A percentile compares a stretch with the other conserved stretches of the same genome.
phyloP scores from a whole-genome alignment of 2,329 filamentous ascomycete species.

The Penicillium occitanis region DNA sequence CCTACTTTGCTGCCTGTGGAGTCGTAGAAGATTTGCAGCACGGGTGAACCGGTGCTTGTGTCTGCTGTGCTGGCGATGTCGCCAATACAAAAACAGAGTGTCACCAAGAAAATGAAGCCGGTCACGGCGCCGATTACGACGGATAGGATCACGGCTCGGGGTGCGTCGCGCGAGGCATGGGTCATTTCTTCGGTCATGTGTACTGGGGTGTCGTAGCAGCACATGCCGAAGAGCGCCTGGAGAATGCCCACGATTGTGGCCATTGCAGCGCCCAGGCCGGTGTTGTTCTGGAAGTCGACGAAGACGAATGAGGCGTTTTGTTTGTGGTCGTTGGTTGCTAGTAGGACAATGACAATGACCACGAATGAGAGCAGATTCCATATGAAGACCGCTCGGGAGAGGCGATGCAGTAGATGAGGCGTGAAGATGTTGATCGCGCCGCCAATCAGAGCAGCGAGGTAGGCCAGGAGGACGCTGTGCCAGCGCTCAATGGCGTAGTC shows the following conservation, averaged over 20 bases:
- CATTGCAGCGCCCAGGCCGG: conserved; percentile 53
- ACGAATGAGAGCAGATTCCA: conserved; percentile 58
- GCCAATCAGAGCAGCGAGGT: conserved; percentile 49
- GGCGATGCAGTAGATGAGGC: conserved; percentile 52
- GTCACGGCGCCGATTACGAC: conserved; percentile 49
- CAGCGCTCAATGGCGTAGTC: conserved; percentile 55
- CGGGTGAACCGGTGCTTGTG: conserved; percentile 51
- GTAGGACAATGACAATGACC: conserved; percentile 53
- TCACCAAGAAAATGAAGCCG: conserved; percentile 51
- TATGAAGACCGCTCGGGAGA: conserved; percentile 51
- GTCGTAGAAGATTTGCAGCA: conserved; percentile 56
- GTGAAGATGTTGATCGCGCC: conserved; percentile 52
- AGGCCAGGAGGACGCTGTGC: conserved; percentile 57
- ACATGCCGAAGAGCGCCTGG: conserved; percentile 57
- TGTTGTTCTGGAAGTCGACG: conserved; percentile 54
- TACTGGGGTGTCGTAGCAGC: conserved; percentile 48
- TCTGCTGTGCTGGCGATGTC: conserved; percentile 49
- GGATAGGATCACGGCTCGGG: conserved; percentile 49
- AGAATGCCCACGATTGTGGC: conserved; percentile 55
- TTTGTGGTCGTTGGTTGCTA: conserved; percentile 56
- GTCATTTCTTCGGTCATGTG: conserved; percentile 60
- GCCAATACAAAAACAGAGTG: conserved; percentile 54
- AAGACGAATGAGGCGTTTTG: conserved; percentile 58
- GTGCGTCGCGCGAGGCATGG: conserved; percentile 52
- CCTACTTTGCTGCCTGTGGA: conserved; percentile 48